Conservation (phyloP, 2,329 filamentous ascomycete genomes). For the Proliferodiscus dingleyae region DNA sequence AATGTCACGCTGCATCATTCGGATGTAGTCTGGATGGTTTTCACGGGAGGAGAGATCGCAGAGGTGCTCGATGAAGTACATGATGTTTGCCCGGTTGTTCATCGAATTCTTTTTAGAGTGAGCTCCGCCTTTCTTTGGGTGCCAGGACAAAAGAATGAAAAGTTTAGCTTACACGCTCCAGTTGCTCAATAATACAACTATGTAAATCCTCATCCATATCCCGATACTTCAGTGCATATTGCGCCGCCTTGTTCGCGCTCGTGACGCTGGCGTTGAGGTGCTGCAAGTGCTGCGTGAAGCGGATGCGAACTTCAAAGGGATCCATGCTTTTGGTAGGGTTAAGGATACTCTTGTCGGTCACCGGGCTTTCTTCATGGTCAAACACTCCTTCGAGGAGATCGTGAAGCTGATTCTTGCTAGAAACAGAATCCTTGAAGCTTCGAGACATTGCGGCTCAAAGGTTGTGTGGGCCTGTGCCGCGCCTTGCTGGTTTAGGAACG, state of each 20-base stretch:
- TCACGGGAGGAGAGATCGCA: conserved; percentile 58
- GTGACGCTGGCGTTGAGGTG: conserved; percentile 87
- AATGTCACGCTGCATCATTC: conserved; percentile 94
- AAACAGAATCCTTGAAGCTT: no score
- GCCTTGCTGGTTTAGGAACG: background rate
- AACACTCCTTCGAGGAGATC: conserved; percentile 1
- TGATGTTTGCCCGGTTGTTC: conserved; percentile 96
- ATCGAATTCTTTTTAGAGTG: conserved; percentile 67
- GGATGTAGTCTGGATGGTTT: conserved; percentile 78
- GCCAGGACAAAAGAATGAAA: background rate
- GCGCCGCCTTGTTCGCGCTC: conserved; percentile 85
- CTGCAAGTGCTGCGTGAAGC: conserved; percentile 85
- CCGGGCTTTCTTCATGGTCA: background rate
- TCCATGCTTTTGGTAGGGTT: conserved; percentile 38
- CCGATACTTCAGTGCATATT: conserved; percentile 89
- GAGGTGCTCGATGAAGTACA: conserved; percentile 97
- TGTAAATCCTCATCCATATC: conserved; percentile 97
- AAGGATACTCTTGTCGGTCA: conserved; percentile 3
- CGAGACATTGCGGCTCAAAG: background rate
- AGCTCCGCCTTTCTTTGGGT: background rate
- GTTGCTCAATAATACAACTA: conserved; percentile 92
- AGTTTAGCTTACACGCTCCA: conserved; percentile 64
- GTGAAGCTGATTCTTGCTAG: background rate
- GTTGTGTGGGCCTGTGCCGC: no score
- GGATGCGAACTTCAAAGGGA: conserved; percentile 97